Percentiles rank a stretch among this genome's conserved stretches.
Conservation (phyloP, 2,329 filamentous ascomycete species). For the Diaporthe nobilis region DNA sequence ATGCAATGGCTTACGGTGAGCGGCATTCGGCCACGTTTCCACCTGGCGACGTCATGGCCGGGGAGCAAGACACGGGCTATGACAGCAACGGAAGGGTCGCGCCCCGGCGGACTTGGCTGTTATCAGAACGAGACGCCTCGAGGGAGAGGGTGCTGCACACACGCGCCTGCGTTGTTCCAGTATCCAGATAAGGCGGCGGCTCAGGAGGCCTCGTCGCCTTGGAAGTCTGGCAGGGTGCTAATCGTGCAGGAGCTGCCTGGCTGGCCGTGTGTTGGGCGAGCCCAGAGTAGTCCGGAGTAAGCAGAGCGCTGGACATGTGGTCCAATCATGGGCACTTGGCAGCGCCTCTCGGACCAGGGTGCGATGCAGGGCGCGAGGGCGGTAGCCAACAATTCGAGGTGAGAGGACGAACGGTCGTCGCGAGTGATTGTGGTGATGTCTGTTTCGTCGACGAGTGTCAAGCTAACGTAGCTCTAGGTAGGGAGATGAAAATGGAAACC, state of each 20-base stretch:
- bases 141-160: background rate
- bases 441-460: background rate
- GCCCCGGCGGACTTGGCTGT: background rate
- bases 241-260: background rate
- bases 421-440: background rate
- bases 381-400: background rate
- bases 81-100: background rate
- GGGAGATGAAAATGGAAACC: background rate
- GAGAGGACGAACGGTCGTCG: background rate
- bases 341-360: slow-evolving; percentile 1
- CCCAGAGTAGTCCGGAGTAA: background rate
- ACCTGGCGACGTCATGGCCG: background rate
- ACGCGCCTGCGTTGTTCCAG: background rate
- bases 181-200: background rate
- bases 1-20: background rate
- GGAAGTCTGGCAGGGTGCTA: background rate
- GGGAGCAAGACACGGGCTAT: background rate
- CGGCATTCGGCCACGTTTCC: background rate
- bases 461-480: background rate
- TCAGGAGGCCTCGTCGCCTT: background rate
- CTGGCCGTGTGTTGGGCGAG: background rate
- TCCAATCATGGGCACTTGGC: slow-evolving; percentile 8
- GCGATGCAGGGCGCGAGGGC: background rate
- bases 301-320: slow-evolving; percentile 20
- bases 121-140: background rate